Evolutionary conservation across 306 rosid species (phyloP).

Genomic region (Vigna reflexopilosa): DNA sequence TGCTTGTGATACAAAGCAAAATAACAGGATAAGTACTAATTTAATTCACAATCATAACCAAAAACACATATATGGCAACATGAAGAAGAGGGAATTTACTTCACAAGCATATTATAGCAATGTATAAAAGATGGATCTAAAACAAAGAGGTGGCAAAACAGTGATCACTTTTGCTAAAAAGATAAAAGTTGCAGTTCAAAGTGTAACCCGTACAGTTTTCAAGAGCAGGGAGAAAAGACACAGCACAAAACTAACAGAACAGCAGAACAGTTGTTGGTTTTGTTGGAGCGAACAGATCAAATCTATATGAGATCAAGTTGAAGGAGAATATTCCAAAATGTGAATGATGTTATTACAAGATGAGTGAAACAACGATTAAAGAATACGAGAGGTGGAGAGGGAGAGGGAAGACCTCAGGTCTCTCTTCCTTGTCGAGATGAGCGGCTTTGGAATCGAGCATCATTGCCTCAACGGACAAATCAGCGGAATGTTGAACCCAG

Average conservation of each 20-base stretch:
- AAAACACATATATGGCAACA: not conserved
- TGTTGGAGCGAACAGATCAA: not conserved
- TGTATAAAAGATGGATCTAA: not conserved
- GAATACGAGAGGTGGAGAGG: not conserved
- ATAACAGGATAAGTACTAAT: not conserved
- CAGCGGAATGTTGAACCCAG: constrained; percentile 77
- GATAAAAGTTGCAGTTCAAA: not conserved
- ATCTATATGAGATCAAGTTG: not conserved
- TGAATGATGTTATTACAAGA: not conserved
- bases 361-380: not conserved
- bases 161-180: no score
- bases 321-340: not conserved
- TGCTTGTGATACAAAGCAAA: not conserved
- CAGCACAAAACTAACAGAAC: no score
- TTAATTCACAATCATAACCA: not conserved
- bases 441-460: constrained; percentile 96
- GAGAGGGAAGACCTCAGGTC: constrained; percentile 72
- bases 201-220: no score
- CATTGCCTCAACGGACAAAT: constrained; percentile 86
- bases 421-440: constrained; percentile 92
- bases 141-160: not conserved
- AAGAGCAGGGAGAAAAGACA: no score
- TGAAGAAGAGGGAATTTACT: no score
- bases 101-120: not conserved
- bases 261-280: not conserved